These are phyloP conservation scores for Rutstroemia sp. DNA, from an alignment of 2,329 filamentous ascomycete species.

Conservation along the genomic window DNA sequence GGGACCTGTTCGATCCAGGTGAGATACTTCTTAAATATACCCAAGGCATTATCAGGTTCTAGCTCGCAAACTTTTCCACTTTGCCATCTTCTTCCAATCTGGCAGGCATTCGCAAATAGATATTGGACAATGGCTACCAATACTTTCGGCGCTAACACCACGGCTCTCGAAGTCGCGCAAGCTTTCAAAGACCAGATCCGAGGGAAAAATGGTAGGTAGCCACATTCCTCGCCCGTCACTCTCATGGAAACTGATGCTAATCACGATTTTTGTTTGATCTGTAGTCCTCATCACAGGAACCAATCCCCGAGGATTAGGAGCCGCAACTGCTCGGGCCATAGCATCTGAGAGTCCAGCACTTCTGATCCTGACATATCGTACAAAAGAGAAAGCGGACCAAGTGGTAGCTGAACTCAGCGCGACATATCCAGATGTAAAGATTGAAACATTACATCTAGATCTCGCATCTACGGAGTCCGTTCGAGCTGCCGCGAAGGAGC, in stretches of 20 bases:
- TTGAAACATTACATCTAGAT: conserved; percentile 21
- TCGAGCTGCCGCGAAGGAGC: background rate
- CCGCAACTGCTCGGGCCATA: conserved; percentile 15
- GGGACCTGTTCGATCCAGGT: no score
- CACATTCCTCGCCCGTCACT: background rate
- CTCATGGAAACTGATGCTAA: background rate
- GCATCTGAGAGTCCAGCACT: conserved; percentile 20
- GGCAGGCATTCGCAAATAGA: conserved; percentile 16
- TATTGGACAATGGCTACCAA: conserved; percentile 22
- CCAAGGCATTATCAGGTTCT: no score
- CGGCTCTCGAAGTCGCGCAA: conserved; percentile 33
- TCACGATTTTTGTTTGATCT: background rate
- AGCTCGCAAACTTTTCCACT: background rate
- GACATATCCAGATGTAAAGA: conserved; percentile 7
- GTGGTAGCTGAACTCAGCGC: conserved; percentile 12
- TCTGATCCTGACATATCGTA: conserved; percentile 16
- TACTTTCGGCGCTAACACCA: conserved; percentile 31
- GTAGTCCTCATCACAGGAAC: conserved; percentile 23
- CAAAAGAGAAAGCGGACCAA: conserved; percentile 15
- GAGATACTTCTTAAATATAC: no score
- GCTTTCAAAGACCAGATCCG: conserved; percentile 30
- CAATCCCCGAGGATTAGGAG: conserved; percentile 15
- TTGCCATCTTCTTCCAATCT: background rate
- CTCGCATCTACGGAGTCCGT: conserved; percentile 32
- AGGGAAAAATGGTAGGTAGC: conserved; percentile 24